Evolutionary conservation across 2,329 filamentous ascomycete genomes (phyloP).

Genomic region (Fusarium sp.): DNA sequence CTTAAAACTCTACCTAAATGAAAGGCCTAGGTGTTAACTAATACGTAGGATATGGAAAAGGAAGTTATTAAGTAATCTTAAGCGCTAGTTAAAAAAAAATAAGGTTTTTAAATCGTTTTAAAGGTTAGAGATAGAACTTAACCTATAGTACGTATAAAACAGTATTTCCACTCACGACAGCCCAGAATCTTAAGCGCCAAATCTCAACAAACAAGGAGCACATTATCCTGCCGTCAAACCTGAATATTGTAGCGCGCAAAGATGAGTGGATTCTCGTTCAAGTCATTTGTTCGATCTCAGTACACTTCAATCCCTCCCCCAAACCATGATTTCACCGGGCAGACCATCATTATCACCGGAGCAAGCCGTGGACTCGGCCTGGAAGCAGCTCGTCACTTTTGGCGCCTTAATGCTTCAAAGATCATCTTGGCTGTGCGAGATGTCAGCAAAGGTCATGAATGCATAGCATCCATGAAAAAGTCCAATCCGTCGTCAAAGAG

Average conservation of each 20-base stretch:
- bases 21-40: too few species aligned
- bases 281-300: not conserved
- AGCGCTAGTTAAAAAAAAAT: too few species aligned
- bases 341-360: conserved; percentile 5
- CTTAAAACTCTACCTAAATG: too few species aligned
- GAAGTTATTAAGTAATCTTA: too few species aligned
- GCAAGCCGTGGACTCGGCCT: not conserved
- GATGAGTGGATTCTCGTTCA: not conserved
- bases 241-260: not conserved
- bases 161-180: too few species aligned
- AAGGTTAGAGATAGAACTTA: too few species aligned
- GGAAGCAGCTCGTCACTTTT: conserved; percentile 9
- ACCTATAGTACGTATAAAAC: too few species aligned
- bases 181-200: not conserved
- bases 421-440: not conserved
- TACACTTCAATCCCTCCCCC: conserved; percentile 4
- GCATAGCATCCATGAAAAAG: not conserved
- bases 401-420: not conserved
- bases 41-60: too few species aligned
- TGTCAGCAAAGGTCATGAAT: not conserved
- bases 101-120: too few species aligned
- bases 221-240: not conserved
- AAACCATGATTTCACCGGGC: not conserved
- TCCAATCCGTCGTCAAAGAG: not conserved
- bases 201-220: not conserved